Evolutionary conservation across 2,329 filamentous ascomycete genomes (phyloP), one percentile per base, ranked within the genome.

Genomic region (Beauveria pseudobassiana): DNA sequence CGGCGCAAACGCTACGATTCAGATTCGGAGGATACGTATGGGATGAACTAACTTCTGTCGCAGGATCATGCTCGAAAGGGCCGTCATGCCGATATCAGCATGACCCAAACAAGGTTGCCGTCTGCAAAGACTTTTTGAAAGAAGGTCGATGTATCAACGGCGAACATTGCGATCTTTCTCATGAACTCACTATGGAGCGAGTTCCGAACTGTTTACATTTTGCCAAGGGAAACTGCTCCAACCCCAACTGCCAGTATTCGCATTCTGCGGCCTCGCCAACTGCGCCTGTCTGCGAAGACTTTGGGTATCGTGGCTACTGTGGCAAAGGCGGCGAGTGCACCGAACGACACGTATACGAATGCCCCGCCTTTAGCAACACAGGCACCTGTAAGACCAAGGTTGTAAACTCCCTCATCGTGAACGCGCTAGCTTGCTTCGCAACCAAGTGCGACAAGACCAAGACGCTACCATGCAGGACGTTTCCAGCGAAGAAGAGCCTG

Each of bases 311-410:
- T 70, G 93, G 95, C 59, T 98, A 92, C 75, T 98, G 95, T 78
- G 87, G 89, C 64, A 90, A 89, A 72, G 95, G 93, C 64, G 82
- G 83, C 61, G 76, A 81, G 61, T 98, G 95, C 76, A 76, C 84
- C 63, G 86, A 95, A 65, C 88, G 92, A 64, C 95, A 99, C 78
- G 88, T 93, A 62, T 88, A 89, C 76, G 93, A 98, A 75, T 98
- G 95, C 75, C 93, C 95, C 65, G 90, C 96, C 73, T 97, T 96
- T 79, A 90, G 91, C 82, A 96, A 96, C 76, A 91, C 85, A 64
- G 93, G 93, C 69, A 80, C 81, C 65, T 99, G 95, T 84, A 87
- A 86, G 73, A 86, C 84, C 73, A 86, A 75, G 87, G 87, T 67
- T 98, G 93, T 80, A 89, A 88, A 72, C 83, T 96, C 60, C 89